Percentiles rank a stretch among this genome's conserved stretches.
These are phyloP conservation scores for Adansonia gregorii DNA, from an alignment of 441 rosid genomes.

Conservation along the genomic window DNA sequence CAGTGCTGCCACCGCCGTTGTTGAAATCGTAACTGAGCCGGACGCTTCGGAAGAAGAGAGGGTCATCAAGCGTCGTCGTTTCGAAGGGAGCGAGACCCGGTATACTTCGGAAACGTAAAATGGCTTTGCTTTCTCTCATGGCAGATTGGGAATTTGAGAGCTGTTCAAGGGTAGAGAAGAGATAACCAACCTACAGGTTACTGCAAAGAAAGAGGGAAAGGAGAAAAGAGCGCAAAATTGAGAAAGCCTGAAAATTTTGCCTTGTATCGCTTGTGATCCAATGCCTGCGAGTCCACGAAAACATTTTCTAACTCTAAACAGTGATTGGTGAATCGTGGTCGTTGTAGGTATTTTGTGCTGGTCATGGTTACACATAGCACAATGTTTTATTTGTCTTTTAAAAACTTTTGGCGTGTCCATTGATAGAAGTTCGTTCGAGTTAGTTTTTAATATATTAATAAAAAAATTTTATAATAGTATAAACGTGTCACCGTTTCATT, in stretches of 20 bases:
- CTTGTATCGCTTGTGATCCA: not conserved
- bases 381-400: no score
- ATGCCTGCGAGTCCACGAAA: not conserved
- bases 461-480: no score
- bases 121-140: slow-evolving; percentile 60
- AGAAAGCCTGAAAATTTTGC: not conserved
- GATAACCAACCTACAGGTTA: slow-evolving; percentile 30
- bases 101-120: slow-evolving; percentile 40
- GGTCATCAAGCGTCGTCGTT: slow-evolving; percentile 23
- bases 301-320: not conserved
- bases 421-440: no score
- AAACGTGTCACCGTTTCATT: no score
- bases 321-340: not conserved
- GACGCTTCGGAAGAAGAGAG: slow-evolving; percentile 18
- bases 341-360: no score
- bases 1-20: slow-evolving; percentile 17
- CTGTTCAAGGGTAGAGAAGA: slow-evolving; percentile 21
- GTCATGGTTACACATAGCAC: no score
- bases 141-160: slow-evolving; percentile 14
- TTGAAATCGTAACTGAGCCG: slow-evolving; percentile 14
- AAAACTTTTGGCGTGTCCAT: no score
- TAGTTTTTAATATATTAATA: no score
- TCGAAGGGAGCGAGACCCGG: slow-evolving; percentile 47
- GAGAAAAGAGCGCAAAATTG: not conserved
- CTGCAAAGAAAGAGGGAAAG: slow-evolving; percentile 5